Evolutionary conservation across 2,329 filamentous ascomycete genomes (phyloP).

Genomic region (Didymella keratinophila): DNA sequence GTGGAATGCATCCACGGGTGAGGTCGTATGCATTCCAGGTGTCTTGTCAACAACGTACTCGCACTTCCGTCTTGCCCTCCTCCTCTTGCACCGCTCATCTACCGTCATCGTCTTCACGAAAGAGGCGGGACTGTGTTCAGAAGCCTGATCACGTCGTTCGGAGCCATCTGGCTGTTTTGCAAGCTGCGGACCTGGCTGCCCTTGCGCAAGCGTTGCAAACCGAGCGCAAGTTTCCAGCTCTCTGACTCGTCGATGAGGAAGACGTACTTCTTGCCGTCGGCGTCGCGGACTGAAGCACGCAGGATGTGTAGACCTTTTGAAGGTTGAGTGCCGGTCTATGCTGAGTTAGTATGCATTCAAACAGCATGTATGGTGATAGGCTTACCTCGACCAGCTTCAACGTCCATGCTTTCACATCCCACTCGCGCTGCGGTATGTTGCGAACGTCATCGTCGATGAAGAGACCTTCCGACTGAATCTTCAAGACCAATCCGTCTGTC

Average conservation of each 20-base stretch:
- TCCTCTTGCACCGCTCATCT: not conserved
- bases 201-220: slow-evolving; percentile 63
- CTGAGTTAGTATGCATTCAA: slow-evolving; percentile 14
- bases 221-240: slow-evolving; percentile 69
- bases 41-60: not conserved
- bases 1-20: slow-evolving; percentile 7
- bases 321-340: slow-evolving; percentile 54
- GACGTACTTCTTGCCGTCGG: slow-evolving; percentile 68
- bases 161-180: slow-evolving; percentile 61
- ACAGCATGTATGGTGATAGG: not conserved
- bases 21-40: not conserved
- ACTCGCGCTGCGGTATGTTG: slow-evolving; percentile 91
- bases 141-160: slow-evolving; percentile 52
- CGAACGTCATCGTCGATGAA: slow-evolving; percentile 98
- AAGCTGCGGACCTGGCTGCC: slow-evolving; percentile 64
- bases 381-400: slow-evolving; percentile 81
- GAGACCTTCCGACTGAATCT: slow-evolving; percentile 90
- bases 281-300: slow-evolving; percentile 65
- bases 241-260: slow-evolving; percentile 67
- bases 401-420: slow-evolving; percentile 98
- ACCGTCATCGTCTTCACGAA: slow-evolving; percentile 7
- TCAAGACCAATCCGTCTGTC: slow-evolving; percentile 89
- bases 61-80: not conserved
- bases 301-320: slow-evolving; percentile 61
- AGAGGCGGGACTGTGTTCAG: slow-evolving; percentile 45